A percentile compares a stretch with the other conserved stretches of the same genome.
phyloP scores from a whole-genome alignment of 2,329 filamentous ascomycete species.

The Fusarium sp. region DNA sequence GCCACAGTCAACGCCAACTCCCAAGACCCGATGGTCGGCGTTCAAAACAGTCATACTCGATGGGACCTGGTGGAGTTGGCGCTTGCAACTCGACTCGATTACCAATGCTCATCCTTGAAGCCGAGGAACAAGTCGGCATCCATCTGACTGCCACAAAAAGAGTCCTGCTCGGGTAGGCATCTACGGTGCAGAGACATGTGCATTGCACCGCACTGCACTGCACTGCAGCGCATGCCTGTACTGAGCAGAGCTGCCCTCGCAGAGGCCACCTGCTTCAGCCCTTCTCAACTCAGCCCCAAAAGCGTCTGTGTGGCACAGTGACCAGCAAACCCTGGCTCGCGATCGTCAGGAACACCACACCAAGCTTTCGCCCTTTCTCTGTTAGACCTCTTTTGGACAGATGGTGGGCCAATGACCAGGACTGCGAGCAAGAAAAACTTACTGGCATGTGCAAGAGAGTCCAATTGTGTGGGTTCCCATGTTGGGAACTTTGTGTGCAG shows the following conservation, averaged over 20 bases:
- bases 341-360: conserved; percentile 46
- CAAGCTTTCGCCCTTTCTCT: conserved; percentile 27
- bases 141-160: conserved; percentile 5
- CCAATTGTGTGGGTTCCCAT: conserved; percentile 3
- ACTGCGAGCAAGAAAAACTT: neutral
- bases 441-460: neutral
- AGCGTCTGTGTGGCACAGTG: conserved; percentile 16
- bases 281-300: conserved; percentile 18
- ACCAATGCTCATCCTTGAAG: conserved; percentile 9
- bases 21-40: conserved; percentile 9
- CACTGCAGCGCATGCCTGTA: neutral
- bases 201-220: conserved; percentile 11
- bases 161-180: conserved; percentile 16
- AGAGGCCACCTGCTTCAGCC: conserved; percentile 9
- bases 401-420: conserved; percentile 21
- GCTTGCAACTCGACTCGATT: conserved; percentile 12
- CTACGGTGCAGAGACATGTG: conserved; percentile 12
- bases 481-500: conserved; percentile 6
- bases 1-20: conserved; percentile 18
- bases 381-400: conserved; percentile 30
- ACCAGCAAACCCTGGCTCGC: conserved; percentile 31
- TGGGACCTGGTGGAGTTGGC: conserved; percentile 9
- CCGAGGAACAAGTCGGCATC: conserved; percentile 20
- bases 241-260: neutral
- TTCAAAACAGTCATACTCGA: conserved; percentile 18